phyloP scores from a whole-genome alignment of 192 early-diverging fungal species.

The Entomortierella lignicola region DNA sequence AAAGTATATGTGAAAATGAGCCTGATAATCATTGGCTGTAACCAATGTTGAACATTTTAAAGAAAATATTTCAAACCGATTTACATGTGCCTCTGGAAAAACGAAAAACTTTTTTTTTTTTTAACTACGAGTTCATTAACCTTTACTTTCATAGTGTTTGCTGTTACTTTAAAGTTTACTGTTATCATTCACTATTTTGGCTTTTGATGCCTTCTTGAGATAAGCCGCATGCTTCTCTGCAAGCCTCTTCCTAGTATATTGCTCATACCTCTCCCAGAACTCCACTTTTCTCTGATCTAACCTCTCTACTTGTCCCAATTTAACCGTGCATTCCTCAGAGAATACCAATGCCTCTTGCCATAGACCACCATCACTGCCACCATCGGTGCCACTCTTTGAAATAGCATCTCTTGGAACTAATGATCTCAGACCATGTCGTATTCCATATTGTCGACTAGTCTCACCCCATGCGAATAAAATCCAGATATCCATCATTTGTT shows the following conservation, averaged over 20 bases:
- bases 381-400: neutral
- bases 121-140: too few species aligned
- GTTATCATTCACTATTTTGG: slow-evolving; percentile 7
- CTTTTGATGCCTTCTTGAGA: neutral
- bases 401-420: slow-evolving; percentile 13
- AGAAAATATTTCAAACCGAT: too few species aligned
- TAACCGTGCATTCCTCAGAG: slow-evolving; percentile 20
- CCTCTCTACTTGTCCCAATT: slow-evolving; percentile 13
- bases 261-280: slow-evolving; percentile 18
- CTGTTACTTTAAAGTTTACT: neutral
- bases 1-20: too few species aligned
- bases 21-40: too few species aligned
- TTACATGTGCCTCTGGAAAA: too few species aligned
- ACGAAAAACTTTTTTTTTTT: too few species aligned
- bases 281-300: slow-evolving; percentile 23
- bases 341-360: slow-evolving; percentile 31
- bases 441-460: slow-evolving; percentile 18
- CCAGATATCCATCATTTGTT: slow-evolving; percentile 35
- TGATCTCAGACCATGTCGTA: slow-evolving; percentile 1
- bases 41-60: too few species aligned
- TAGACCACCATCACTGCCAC: slow-evolving; percentile 2
- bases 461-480: slow-evolving; percentile 42
- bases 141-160: too few species aligned
- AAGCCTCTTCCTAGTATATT: slow-evolving; percentile 1
- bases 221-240: slow-evolving; percentile 4